Percentiles rank a stretch among this genome's conserved stretches.
phyloP scores from a whole-genome alignment of 2,329 filamentous ascomycete genomes.

The Plectosphaerella sp. region DNA sequence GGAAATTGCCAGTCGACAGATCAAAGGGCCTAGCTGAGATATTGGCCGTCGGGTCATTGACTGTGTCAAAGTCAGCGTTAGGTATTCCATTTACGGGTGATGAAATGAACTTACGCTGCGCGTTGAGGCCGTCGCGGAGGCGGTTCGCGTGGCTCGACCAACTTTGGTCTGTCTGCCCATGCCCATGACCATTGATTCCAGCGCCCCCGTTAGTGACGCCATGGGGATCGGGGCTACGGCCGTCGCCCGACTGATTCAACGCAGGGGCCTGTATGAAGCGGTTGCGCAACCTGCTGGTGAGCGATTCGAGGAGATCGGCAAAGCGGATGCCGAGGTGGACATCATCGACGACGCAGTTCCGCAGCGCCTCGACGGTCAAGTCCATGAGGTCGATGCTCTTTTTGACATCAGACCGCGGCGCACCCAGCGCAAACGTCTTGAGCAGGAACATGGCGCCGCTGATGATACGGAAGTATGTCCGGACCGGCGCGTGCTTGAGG shows the following conservation, averaged over 20 bases:
- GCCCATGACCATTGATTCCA: background rate
- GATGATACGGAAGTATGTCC: slow-evolving; percentile 84
- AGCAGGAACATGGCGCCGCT: slow-evolving; percentile 80
- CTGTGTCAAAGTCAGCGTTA: slow-evolving; percentile 8
- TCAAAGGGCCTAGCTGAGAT: slow-evolving; percentile 64
- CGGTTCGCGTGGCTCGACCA: slow-evolving; percentile 30
- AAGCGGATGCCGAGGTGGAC: slow-evolving; percentile 83
- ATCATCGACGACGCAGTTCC: slow-evolving; percentile 77
- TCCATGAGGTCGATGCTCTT: slow-evolving; percentile 73
- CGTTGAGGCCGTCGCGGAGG: slow-evolving; percentile 33
- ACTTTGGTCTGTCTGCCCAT: background rate
- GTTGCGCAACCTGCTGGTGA: slow-evolving; percentile 69
- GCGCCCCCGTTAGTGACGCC: slow-evolving; percentile 16
- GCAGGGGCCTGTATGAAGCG: slow-evolving; percentile 66
- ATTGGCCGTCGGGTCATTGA: slow-evolving; percentile 30
- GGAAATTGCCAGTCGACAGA: slow-evolving; percentile 48
- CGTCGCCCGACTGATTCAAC: slow-evolving; percentile 35
- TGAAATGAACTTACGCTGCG: slow-evolving; percentile 25
- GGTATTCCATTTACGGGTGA: background rate
- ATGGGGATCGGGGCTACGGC: slow-evolving; percentile 31
- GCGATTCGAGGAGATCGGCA: slow-evolving; percentile 73
- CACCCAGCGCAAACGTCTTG: slow-evolving; percentile 79
- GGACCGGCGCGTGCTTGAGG: slow-evolving; percentile 76
- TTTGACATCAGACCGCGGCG: slow-evolving; percentile 72
- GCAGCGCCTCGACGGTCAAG: slow-evolving; percentile 66